Conservation (phyloP, 2,329 filamentous ascomycete genomes). For the Dactylellina sp. region DNA sequence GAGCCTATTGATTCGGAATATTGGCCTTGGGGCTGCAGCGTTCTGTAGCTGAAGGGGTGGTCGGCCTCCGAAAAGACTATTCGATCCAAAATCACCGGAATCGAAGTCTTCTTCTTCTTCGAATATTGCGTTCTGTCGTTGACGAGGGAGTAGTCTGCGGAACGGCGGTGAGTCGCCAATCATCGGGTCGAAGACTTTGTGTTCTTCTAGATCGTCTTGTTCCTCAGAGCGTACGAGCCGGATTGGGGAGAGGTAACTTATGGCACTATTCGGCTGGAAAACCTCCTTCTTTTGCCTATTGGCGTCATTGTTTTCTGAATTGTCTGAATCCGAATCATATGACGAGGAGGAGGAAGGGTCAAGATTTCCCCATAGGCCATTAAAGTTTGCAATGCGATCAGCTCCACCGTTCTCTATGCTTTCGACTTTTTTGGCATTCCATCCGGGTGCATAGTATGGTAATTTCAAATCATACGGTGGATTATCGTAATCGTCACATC, state of each 20-base stretch:
- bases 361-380: not conserved
- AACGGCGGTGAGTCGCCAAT: not conserved
- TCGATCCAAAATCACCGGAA: not conserved
- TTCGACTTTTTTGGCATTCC: conserved; percentile 6
- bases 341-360: not conserved
- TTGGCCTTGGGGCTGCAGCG: too few species aligned
- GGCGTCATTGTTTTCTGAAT: not conserved
- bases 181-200: not conserved
- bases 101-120: conserved; percentile 3
- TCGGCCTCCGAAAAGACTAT: too few species aligned
- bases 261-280: not conserved
- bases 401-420: not conserved
- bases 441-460: conserved; percentile 33
- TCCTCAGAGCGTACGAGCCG: not conserved
- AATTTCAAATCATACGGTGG: conserved; percentile 9
- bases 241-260: conserved; percentile 3
- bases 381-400: not conserved
- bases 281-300: not conserved
- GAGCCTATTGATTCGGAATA: too few species aligned
- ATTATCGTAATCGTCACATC: conserved; percentile 4
- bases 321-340: conserved; percentile 13
- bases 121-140: not conserved
- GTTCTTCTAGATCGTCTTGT: not conserved
- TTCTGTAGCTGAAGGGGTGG: too few species aligned
- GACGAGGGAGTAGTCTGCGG: not conserved